Percentiles rank a stretch among this genome's conserved stretches.
Conservation (phyloP, 2,329 filamentous ascomycete species). For the Penicillium sp. region DNA sequence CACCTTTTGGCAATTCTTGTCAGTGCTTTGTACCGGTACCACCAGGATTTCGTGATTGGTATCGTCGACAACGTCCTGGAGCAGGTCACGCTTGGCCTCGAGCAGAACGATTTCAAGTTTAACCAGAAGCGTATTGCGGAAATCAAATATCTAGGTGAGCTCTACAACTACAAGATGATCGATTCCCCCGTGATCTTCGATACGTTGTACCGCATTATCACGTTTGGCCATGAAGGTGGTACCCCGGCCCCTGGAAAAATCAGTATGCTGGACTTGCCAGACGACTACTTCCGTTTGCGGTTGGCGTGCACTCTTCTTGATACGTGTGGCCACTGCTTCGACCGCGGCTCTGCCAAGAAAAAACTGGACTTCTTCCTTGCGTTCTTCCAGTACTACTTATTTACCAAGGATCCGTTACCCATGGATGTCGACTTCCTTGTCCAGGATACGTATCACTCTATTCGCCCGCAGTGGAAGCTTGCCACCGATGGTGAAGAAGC, state of each 20-base stretch:
- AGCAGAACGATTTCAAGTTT: slow-evolving; percentile 96
- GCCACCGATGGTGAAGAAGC: slow-evolving; percentile 80
- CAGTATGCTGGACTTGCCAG: slow-evolving; percentile 79
- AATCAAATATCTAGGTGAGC: slow-evolving; percentile 91
- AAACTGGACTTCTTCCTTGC: slow-evolving; percentile 97
- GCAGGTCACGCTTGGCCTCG: slow-evolving; percentile 80
- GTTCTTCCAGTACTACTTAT: slow-evolving; percentile 93
- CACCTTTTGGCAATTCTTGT: slow-evolving; percentile 88
- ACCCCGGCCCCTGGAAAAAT: slow-evolving; percentile 75
- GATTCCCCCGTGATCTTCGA: slow-evolving; percentile 96
- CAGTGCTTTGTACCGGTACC: slow-evolving; percentile 85
- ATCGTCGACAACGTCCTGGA: slow-evolving; percentile 91
- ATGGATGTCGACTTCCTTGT: slow-evolving; percentile 98
- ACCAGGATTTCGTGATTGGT: slow-evolving; percentile 85
- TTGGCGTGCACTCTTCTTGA: slow-evolving; percentile 86
- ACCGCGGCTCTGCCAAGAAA: slow-evolving; percentile 88
- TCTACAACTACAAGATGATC: slow-evolving; percentile 97
- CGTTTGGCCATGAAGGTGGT: slow-evolving; percentile 82
- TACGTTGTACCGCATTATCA: slow-evolving; percentile 88
- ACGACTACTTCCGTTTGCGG: slow-evolving; percentile 95
- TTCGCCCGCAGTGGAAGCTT: slow-evolving; percentile 90
- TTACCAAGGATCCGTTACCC: slow-evolving; percentile 81
- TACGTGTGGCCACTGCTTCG: slow-evolving; percentile 94
- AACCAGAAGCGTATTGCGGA: slow-evolving; percentile 93
- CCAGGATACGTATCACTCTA: slow-evolving; percentile 82